Evolutionary conservation across 768 basidiomycete species (phyloP).

Genomic region (Lactarius trivialis): DNA sequence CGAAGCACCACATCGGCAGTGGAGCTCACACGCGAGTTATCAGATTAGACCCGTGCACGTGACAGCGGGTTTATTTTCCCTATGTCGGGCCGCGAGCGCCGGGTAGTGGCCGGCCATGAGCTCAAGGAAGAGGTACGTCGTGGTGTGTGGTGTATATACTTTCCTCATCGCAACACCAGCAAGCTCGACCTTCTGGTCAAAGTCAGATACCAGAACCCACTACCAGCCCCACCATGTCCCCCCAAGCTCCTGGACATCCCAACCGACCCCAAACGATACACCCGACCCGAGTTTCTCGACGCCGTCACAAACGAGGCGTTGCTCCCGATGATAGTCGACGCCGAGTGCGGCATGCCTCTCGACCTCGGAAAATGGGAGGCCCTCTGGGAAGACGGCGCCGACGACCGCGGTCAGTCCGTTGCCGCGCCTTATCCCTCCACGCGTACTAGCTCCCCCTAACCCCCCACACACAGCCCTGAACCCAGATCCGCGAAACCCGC

Average conservation of each 20-base stretch:
- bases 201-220: slow-evolving; percentile 89
- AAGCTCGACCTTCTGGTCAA: slow-evolving; percentile 90
- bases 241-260: slow-evolving; percentile 90
- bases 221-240: slow-evolving; percentile 94
- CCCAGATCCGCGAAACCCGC: slow-evolving; percentile 54
- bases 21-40: background rate
- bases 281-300: slow-evolving; percentile 77
- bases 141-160: background rate
- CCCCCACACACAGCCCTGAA: slow-evolving; percentile 42
- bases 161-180: slow-evolving; percentile 30
- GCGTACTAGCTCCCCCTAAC: background rate
- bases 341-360: slow-evolving; percentile 94
- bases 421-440: background rate
- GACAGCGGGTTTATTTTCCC: background rate
- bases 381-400: slow-evolving; percentile 75
- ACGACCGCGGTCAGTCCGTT: slow-evolving; percentile 50
- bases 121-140: slow-evolving; percentile 45
- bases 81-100: background rate
- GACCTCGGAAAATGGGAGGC: slow-evolving; percentile 80
- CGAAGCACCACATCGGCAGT: too few relatives aligned
- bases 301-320: slow-evolving; percentile 74
- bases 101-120: slow-evolving; percentile 37
- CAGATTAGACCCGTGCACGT: slow-evolving; percentile 1
- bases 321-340: slow-evolving; percentile 93
- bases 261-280: slow-evolving; percentile 85